Evolutionary conservation across 2,329 filamentous ascomycete genomes (phyloP).

Genomic region (Colletotrichum salicis): DNA sequence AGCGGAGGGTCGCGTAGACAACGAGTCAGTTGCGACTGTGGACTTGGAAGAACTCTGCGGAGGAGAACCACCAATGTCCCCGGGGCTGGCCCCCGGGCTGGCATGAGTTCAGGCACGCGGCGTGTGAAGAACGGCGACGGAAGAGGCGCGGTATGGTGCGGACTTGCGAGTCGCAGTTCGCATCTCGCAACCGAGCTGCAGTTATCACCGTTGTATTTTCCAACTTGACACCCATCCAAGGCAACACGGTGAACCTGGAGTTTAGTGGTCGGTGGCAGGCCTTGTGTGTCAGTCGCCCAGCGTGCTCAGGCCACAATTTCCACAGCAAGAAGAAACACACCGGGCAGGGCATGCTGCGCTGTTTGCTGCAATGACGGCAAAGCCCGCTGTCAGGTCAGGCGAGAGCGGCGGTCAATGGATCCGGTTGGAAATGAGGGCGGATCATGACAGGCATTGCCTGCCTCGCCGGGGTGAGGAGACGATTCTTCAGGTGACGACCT

Average conservation of each 20-base stretch:
- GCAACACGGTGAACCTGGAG: neutral
- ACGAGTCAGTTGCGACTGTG: slow-evolving; percentile 20
- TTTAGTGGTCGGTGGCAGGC: neutral
- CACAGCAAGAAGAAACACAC: neutral
- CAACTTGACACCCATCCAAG: slow-evolving; percentile 12
- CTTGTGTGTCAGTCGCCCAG: neutral
- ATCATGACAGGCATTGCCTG: slow-evolving; percentile 19
- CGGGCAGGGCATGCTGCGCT: neutral
- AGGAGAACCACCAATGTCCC: neutral
- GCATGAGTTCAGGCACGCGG: neutral
- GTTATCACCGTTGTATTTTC: neutral
- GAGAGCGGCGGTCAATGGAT: slow-evolving; percentile 16
- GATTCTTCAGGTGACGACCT: slow-evolving; percentile 6
- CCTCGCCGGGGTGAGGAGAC: slow-evolving; percentile 1
- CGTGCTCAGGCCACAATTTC: neutral
- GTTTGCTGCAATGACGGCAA: slow-evolving; percentile 25
- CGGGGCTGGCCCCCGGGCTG: neutral
- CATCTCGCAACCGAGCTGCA: neutral
- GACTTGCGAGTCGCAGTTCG: neutral
- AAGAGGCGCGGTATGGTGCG: neutral
- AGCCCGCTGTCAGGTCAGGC: slow-evolving; percentile 29
- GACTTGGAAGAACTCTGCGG: neutral
- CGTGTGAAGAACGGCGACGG: neutral
- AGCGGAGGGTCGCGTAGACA: slow-evolving; percentile 3
- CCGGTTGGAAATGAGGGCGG: slow-evolving; percentile 30